phyloP scores from a whole-genome alignment of 306 rosid species.

The Vicia villosa region DNA sequence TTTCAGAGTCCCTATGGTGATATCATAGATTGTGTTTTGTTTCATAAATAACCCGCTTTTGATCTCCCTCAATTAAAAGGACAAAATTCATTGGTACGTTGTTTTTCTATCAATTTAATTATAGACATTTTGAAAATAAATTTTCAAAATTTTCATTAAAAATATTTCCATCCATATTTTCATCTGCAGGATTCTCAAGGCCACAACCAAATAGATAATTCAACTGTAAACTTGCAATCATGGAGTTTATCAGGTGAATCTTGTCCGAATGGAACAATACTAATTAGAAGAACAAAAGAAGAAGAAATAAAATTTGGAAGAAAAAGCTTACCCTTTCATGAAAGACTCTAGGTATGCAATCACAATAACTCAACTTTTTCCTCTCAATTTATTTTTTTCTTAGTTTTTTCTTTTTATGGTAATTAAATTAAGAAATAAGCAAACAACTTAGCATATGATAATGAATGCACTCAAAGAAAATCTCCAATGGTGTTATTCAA shows the following conservation, averaged over 20 bases:
- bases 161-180: neutral
- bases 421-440: too few relatives aligned
- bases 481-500: too few relatives aligned
- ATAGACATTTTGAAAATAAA: neutral
- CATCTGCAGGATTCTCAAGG: slow-evolving; percentile 65
- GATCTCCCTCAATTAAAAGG: slow-evolving; percentile 77
- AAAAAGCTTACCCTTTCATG: slow-evolving; percentile 67
- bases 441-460: too few relatives aligned
- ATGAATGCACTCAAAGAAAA: too few relatives aligned
- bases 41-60: slow-evolving; percentile 83
- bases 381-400: neutral
- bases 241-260: slow-evolving; percentile 67
- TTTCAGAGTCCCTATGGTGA: slow-evolving; percentile 87
- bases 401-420: neutral
- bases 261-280: slow-evolving; percentile 80
- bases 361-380: neutral
- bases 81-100: slow-evolving; percentile 67
- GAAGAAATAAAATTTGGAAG: slow-evolving; percentile 76
- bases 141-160: neutral
- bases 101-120: neutral
- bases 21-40: slow-evolving; percentile 74
- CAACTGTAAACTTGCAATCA: slow-evolving; percentile 51
- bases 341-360: slow-evolving; percentile 63
- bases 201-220: slow-evolving; percentile 32
- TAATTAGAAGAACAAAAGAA: slow-evolving; percentile 73